Evolutionary conservation across 805 yeast genomes (phyloP), one percentile per base, ranked within the genome.

Genomic region (Candida yuanshanica): DNA sequence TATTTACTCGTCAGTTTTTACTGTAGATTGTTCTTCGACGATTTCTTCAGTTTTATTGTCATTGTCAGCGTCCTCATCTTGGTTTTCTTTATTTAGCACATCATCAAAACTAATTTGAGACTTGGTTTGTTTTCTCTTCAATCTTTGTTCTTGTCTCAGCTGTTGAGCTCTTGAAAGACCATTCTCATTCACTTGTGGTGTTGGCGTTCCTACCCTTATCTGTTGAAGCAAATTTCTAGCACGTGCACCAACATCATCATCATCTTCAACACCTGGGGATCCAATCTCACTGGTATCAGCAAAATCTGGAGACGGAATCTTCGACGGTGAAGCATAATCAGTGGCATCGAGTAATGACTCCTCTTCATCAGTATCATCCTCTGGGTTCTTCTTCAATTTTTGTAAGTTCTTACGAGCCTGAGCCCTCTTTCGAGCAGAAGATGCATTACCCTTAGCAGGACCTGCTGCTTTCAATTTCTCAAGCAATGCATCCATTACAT

Each of bases 391-490:
- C 37, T 60, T 56, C 32, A 62, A 62, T 33, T 72, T 76, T 44
- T 72, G 51, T 50, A 79, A 60, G 38, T 80, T 81, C 55, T 73
- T 79, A 49, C 89, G 75, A 42, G 87, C 83, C 51, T 81, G 68
- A 1, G 91, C 95, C 40, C 93, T 70, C 52, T 87, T 78, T 52
- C 95, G 70, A 0, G 95, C 95, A 4, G 88, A 76, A 2, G 86
- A 68, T 1, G 93, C 77, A 47, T 89, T 93, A 6, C 86, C 79
- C 46, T 79, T 78, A 5, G 79, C 64, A 10, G 93, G 85, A 1
- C 91, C 95, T 0, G 93, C 46, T 34, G 46, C 89, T 56, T 89
- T 83, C 51, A 93, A 72, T 56, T 82, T 87, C 56, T 89, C 95
- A 41, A 93, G 68, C 37, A 93, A 70, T 25, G 81, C 77, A 58